Evolutionary conservation across 805 yeast species (phyloP).

Genomic region (Kuraishia molischiana): DNA sequence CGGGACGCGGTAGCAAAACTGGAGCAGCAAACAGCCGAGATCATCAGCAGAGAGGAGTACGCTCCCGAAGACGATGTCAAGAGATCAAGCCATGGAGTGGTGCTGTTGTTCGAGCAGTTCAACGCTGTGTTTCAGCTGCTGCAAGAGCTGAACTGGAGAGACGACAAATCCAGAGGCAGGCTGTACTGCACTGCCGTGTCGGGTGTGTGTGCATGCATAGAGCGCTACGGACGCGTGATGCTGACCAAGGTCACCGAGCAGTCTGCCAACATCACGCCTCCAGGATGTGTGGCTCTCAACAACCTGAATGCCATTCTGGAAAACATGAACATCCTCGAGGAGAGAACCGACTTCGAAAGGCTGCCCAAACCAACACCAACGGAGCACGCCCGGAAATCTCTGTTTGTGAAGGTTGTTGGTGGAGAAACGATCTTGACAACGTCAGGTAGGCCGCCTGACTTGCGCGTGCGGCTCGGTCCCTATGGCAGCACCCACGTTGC

Average conservation of each 20-base stretch:
- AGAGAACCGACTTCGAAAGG: not conserved
- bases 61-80: not conserved
- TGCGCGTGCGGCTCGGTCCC: not conserved
- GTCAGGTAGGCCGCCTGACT: not conserved
- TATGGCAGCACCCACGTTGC: not conserved
- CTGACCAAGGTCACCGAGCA: not conserved
- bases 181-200: not conserved
- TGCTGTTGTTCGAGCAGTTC: not conserved
- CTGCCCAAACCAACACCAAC: not conserved
- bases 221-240: not conserved
- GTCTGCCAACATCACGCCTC: not conserved
- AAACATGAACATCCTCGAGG: not conserved
- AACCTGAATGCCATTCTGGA: not conserved
- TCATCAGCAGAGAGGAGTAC: not conserved
- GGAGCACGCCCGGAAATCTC: not conserved
- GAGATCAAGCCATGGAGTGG: not conserved
- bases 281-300: not conserved
- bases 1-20: not conserved
- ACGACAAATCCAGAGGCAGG: not conserved
- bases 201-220: not conserved
- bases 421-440: not conserved
- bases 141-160: not conserved
- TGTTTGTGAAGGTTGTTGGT: not conserved
- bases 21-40: not conserved
- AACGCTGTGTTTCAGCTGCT: not conserved